Conservation (phyloP, 352 stramenopile species). For the Globisporangium mamillatum region DNA sequence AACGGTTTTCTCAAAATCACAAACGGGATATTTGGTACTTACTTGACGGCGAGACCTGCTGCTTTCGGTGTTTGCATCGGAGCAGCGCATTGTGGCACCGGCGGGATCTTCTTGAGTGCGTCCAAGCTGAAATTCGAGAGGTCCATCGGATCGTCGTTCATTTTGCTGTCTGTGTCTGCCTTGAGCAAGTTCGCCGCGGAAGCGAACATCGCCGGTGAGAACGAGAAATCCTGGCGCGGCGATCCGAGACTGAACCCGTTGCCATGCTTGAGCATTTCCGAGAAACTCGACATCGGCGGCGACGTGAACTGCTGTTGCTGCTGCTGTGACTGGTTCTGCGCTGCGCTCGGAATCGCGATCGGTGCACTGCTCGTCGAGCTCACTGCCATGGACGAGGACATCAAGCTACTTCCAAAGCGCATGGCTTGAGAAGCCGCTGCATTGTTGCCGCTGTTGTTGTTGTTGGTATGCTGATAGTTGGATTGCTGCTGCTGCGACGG, state of each 20-base stretch:
- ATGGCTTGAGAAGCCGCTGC: not conserved
- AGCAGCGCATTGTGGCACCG: not conserved
- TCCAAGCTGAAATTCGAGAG: constrained; percentile 42
- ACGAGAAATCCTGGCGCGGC: constrained; percentile 28
- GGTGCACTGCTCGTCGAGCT: constrained; percentile 2
- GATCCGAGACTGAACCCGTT: constrained; percentile 26
- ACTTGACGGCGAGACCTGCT: not conserved
- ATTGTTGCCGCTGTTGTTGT: constrained; percentile 1
- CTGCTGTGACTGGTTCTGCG: constrained; percentile 14
- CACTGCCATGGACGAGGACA: not conserved
- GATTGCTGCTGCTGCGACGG: not conserved
- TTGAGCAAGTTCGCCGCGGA: constrained; percentile 19
- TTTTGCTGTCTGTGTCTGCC: constrained; percentile 4
- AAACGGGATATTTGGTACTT: not conserved
- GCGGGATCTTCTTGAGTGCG: constrained; percentile 23
- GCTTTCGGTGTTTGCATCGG: constrained; percentile 11
- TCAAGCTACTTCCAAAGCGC: constrained; percentile 1
- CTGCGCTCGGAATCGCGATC: constrained; percentile 12
- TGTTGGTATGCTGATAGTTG: not conserved
- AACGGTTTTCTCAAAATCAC: not conserved
- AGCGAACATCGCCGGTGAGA: constrained; percentile 26
- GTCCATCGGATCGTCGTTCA: constrained; percentile 29
- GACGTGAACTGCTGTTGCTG: constrained; percentile 33
- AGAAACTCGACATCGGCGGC: constrained; percentile 41
- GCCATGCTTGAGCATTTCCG: constrained; percentile 41